phyloP scores from a whole-genome alignment of 2,329 filamentous ascomycete genomes.

The Pseudogymnoascus sp. region DNA sequence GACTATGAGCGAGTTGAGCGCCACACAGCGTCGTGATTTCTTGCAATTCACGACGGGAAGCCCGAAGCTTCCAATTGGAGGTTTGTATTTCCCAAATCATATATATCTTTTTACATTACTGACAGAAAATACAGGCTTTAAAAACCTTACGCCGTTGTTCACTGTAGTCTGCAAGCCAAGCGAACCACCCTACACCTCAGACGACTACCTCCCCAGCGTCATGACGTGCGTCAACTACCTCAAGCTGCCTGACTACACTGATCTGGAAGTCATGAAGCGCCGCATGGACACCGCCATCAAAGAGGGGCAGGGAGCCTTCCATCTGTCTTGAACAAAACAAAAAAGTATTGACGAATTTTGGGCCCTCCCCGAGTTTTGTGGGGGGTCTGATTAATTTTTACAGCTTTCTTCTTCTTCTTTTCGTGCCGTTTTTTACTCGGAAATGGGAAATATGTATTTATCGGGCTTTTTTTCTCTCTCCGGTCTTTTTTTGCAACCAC shows the following conservation, averaged over 20 bases:
- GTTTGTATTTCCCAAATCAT: constrained; percentile 44
- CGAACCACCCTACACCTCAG: constrained; percentile 83
- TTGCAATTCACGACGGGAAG: constrained; percentile 97
- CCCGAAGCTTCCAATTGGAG: constrained; percentile 95
- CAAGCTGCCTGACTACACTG: constrained; percentile 91
- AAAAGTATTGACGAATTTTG: constrained; percentile 8
- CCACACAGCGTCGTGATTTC: constrained; percentile 77
- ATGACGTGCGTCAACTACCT: constrained; percentile 99
- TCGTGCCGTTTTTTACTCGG: neutral
- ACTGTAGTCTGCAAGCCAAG: constrained; percentile 99
- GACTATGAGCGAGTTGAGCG: constrained; percentile 79
- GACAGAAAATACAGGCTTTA: constrained; percentile 63
- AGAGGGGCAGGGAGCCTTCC: constrained; percentile 96
- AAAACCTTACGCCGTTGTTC: constrained; percentile 94
- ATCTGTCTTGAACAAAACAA: constrained; percentile 58
- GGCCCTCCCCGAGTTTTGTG: neutral
- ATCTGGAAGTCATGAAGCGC: constrained; percentile 64
- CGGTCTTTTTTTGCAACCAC: neutral
- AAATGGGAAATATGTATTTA: constrained; percentile 7
- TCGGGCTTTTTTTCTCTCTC: neutral
- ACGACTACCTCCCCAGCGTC: constrained; percentile 97
- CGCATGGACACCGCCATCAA: constrained; percentile 79
- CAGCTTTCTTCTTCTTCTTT: neutral
- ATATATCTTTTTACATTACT: constrained; percentile 20
- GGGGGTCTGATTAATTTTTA: neutral